Evolutionary conservation across 2,329 filamentous ascomycete species (phyloP).

Genomic region (Phyllosticta paracitricarpa): DNA sequence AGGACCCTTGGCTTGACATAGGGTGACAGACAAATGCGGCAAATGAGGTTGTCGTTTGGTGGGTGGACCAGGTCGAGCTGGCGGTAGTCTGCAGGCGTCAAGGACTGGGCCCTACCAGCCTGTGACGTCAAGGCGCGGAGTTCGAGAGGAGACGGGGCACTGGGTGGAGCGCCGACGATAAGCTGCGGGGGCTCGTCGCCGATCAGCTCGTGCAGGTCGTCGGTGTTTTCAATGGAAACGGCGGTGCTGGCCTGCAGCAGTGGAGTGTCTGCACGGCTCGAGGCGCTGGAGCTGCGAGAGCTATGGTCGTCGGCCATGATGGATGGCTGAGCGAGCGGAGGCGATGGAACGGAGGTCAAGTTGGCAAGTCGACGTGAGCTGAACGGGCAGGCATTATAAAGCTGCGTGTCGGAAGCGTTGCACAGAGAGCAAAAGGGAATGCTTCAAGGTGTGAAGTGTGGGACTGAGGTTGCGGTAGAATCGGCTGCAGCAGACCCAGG

Average conservation of each 20-base stretch:
- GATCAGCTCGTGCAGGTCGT: constrained; percentile 17
- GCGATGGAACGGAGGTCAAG: constrained; percentile 2
- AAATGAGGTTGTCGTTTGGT: constrained; percentile 52
- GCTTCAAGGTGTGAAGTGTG: not conserved
- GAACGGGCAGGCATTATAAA: constrained; percentile 4
- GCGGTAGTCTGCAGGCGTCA: constrained; percentile 42
- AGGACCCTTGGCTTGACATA: constrained; percentile 49
- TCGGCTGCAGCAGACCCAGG: not conserved
- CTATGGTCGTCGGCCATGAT: constrained; percentile 21
- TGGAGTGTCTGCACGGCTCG: constrained; percentile 19
- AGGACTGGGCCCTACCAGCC: constrained; percentile 23
- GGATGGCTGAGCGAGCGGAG: not conserved
- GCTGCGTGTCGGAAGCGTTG: not conserved
- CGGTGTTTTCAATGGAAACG: constrained; percentile 10
- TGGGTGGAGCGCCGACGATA: constrained; percentile 29
- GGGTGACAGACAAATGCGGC: constrained; percentile 54
- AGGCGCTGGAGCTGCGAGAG: constrained; percentile 26
- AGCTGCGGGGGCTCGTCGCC: constrained; percentile 6
- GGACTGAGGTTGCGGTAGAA: not conserved
- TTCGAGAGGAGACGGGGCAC: constrained; percentile 27
- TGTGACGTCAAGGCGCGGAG: constrained; percentile 29
- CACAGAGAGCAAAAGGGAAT: not conserved
- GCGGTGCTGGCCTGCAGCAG: constrained; percentile 14
- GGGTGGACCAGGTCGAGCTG: constrained; percentile 47
- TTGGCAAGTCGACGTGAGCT: not conserved